These are phyloP conservation scores for Lactarius psammicola DNA, from an alignment of 768 basidiomycete species.

Conservation along the genomic window DNA sequence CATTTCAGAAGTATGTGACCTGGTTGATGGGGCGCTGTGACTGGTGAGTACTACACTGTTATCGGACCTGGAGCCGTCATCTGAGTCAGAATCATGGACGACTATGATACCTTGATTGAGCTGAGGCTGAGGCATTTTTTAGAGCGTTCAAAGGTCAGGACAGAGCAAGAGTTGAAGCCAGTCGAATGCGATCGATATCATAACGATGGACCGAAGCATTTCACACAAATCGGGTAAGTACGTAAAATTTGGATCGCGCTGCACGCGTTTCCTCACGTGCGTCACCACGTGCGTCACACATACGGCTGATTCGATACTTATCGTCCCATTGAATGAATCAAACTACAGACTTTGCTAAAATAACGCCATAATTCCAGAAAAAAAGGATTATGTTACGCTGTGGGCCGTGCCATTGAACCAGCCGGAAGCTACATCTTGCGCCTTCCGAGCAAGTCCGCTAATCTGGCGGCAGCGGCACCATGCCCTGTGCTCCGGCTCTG, in stretches of 20 bases:
- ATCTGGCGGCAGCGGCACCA: conserved; percentile 52
- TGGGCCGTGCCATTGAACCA: not conserved
- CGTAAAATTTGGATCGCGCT: too few species aligned
- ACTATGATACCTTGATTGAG: conserved; percentile 6
- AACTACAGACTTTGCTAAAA: conserved; percentile 4
- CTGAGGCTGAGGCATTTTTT: not conserved
- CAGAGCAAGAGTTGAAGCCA: not conserved
- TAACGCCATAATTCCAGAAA: not conserved
- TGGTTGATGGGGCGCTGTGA: not conserved
- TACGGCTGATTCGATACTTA: too few species aligned
- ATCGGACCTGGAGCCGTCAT: not conserved
- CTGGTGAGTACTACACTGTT: not conserved
- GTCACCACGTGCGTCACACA: too few species aligned
- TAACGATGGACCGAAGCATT: too few species aligned
- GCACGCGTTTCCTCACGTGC: too few species aligned
- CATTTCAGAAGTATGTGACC: too few species aligned
- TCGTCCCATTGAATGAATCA: not conserved
- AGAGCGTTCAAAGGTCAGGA: not conserved
- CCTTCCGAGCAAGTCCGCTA: conserved; percentile 54
- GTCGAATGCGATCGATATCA: too few species aligned
- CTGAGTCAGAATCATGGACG: conserved; percentile 12
- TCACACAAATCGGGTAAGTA: too few species aligned
- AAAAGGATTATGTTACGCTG: not conserved
- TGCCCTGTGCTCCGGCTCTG: conserved; percentile 30
- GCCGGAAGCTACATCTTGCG: conserved; percentile 6